These are phyloP conservation scores for Lecanoromycetidae sp. DNA, from an alignment of 2,329 filamentous ascomycete species.

Conservation along the genomic window DNA sequence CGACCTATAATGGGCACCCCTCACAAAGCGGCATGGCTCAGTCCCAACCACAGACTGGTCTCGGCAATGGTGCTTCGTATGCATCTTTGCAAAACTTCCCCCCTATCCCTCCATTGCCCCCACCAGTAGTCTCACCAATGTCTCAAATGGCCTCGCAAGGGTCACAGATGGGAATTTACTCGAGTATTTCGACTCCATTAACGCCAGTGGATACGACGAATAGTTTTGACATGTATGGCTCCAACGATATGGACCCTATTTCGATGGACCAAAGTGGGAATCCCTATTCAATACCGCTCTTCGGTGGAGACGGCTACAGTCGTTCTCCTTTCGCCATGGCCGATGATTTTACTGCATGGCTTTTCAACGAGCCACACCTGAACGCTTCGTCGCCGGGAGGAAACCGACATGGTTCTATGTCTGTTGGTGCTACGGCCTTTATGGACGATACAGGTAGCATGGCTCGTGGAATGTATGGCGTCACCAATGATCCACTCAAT, in stretches of 20 bases:
- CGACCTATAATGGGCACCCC: conserved; percentile 14
- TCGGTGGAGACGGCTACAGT: conserved; percentile 70
- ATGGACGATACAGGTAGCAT: conserved; percentile 32
- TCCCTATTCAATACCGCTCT: conserved; percentile 59
- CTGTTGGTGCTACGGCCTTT: conserved; percentile 31
- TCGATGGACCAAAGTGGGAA: conserved; percentile 28
- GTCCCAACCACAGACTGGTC: conserved; percentile 6
- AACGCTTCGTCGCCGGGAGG: conserved; percentile 42
- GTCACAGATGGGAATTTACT: conserved; percentile 6
- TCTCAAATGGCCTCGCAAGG: conserved; percentile 21
- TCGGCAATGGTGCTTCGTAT: conserved; percentile 3
- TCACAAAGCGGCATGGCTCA: conserved; percentile 3
- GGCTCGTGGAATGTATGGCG: conserved; percentile 39
- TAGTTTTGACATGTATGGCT: conserved; percentile 15
- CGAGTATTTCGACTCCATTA: conserved; percentile 3
- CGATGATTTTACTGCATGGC: conserved; percentile 74
- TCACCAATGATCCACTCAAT: conserved; percentile 37
- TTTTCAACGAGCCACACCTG: conserved; percentile 59
- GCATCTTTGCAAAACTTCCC: conserved; percentile 15
- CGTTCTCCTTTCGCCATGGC: conserved; percentile 81
- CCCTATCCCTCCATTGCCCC: conserved; percentile 13
- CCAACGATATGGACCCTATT: conserved; percentile 20
- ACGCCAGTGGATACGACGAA: conserved; percentile 10
- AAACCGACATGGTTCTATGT: conserved; percentile 28
- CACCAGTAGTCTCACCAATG: conserved; percentile 13